Evolutionary conservation across 495 filamentous ascomycete genomes (phyloP).

Genomic region (Copromyces sp.): DNA sequence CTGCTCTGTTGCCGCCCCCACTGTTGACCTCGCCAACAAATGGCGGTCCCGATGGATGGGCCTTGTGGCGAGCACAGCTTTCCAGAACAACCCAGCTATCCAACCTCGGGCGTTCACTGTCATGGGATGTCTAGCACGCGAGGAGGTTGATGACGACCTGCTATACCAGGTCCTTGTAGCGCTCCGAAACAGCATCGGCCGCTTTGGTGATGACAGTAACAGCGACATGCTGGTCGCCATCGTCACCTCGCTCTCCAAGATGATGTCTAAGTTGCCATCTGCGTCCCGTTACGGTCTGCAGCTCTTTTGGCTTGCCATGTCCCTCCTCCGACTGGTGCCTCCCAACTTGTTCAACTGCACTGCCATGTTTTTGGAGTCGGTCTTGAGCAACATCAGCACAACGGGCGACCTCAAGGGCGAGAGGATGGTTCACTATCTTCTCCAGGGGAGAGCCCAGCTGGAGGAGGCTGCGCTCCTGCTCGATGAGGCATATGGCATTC

Average conservation of each 20-base stretch:
- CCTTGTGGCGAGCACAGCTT: conserved; percentile 57
- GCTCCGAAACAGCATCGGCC: conserved; percentile 45
- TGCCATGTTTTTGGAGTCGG: conserved; percentile 50
- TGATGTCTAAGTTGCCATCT: conserved; percentile 55
- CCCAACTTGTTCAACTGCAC: conserved; percentile 51
- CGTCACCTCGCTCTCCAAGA: conserved; percentile 53
- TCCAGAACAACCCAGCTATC: conserved; percentile 60
- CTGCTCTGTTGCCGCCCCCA: conserved; percentile 50
- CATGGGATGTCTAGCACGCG: conserved; percentile 57
- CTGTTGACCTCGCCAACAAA: conserved; percentile 52
- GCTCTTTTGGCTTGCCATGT: conserved; percentile 58
- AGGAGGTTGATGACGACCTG: conserved; percentile 58
- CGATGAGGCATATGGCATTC: conserved; percentile 52
- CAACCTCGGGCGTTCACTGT: conserved; percentile 57
- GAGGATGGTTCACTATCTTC: conserved; percentile 44
- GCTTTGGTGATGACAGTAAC: conserved; percentile 49
- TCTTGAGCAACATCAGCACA: conserved; percentile 47
- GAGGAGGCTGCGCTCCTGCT: conserved; percentile 48
- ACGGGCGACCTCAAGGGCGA: conserved; percentile 46
- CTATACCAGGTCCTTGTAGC: conserved; percentile 60
- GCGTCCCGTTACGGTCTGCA: conserved; percentile 56
- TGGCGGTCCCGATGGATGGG: conserved; percentile 67
- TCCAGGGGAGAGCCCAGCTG: conserved; percentile 44
- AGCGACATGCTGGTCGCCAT: conserved; percentile 59
- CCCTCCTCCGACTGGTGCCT: conserved; percentile 51